Evolutionary conservation across 768 basidiomycete genomes (phyloP).

Genomic region (Mycena pura): DNA sequence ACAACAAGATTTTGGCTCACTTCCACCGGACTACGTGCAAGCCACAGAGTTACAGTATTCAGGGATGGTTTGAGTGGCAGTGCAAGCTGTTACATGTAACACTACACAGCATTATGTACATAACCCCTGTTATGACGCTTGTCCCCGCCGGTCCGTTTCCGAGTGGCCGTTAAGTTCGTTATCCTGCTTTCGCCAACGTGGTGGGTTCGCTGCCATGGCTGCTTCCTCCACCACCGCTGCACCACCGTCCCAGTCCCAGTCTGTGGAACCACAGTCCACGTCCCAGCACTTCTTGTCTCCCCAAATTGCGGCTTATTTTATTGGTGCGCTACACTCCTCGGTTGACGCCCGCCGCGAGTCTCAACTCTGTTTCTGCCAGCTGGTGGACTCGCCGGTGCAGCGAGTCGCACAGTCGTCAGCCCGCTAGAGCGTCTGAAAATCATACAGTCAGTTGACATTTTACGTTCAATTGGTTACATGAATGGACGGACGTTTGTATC

Average conservation of each 20-base stretch:
- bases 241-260: conserved; percentile 12
- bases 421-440: conserved; percentile 95
- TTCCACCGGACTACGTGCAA: conserved; percentile 29
- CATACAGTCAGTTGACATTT: conserved; percentile 74
- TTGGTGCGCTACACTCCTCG: conserved; percentile 32
- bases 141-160: not conserved
- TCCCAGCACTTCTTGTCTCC: conserved; percentile 29
- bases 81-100: no score
- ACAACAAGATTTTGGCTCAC: conserved; percentile 29
- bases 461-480: no score
- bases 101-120: no score
- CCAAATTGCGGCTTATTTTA: conserved; percentile 51
- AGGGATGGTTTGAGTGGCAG: not conserved
- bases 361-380: conserved; percentile 40
- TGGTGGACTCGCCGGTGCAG: conserved; percentile 65
- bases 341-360: not conserved
- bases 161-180: no score
- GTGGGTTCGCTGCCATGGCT: conserved; percentile 10
- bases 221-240: conserved; percentile 14
- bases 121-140: no score
- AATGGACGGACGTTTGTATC: no score
- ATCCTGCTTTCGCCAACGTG: not conserved
- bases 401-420: conserved; percentile 90
- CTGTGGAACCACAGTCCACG: conserved; percentile 15
- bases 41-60: conserved; percentile 26